Evolutionary conservation across 768 basidiomycete species (phyloP), one percentile per base, ranked within the genome.

Genomic region (Pulveroboletus frians): DNA sequence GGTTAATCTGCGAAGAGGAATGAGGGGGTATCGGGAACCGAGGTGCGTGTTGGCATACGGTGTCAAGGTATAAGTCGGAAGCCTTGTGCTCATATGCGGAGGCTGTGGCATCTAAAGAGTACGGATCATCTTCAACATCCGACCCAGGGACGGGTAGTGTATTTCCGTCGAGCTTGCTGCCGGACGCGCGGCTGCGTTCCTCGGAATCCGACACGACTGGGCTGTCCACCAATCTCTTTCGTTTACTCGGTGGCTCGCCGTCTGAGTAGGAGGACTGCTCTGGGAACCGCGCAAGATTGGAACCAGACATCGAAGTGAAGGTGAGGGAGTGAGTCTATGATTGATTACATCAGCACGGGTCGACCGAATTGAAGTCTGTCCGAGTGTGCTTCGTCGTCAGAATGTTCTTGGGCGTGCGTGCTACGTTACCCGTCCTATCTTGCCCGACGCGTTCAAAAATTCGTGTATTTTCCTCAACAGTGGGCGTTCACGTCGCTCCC

Each of bases 11-110:
- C 50, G 56, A 53, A 46, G 34, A 49, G 47, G 52, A 29, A 58
- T 65, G 53, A 65, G 57, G 42, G 52, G 26, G 31, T 44, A 36
- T 50, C 46, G 41, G 38, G 39, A 48, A 54, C 26, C 39, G 38
- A 48, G 42, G 55, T 48, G 46, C 53, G 38, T 57, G 53, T 35
- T 50, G 51, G 71, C 85, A 66, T 69, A 88, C 93, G 50, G 93
- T 96, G 73, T 97, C 93, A 46, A 97, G 82, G 68, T 96, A 96
- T 60, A 96, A 75, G 69, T 97, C 93, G 46, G 90, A 88, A 32
- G 89, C 77, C 62, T 63, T 67, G 53, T 54, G 64, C 49, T 64
- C 66, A 26, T 60, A 27, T 39, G 56, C 47, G 35, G 59, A 51
- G 47, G 56, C 49, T 57, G 57, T 57, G 21, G 46, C 49, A 29